These are phyloP conservation scores for Saccharomyces kudriavzevii DNA, from an alignment of 805 yeast genomes.

Conservation along the genomic window DNA sequence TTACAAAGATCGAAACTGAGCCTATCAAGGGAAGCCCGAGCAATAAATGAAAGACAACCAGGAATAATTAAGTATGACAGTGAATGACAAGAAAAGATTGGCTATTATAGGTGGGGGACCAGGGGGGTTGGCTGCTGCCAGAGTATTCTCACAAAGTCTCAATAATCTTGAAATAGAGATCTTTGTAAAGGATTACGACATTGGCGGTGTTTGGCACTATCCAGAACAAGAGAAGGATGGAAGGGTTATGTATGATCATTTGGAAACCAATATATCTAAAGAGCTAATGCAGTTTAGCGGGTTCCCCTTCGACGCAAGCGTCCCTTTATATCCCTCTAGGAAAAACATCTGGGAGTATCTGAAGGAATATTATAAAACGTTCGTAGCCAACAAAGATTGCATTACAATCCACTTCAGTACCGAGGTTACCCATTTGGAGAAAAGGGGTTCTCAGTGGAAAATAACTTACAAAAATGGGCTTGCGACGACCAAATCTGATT, in stretches of 20 bases:
- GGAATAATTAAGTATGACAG: conserved; percentile 1
- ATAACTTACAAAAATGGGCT: conserved; percentile 3
- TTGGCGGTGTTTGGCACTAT: conserved; percentile 82
- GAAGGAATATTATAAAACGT: conserved; percentile 38
- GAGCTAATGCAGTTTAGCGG: conserved; percentile 59
- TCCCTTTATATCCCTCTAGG: conserved; percentile 52
- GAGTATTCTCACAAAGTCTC: conserved; percentile 51
- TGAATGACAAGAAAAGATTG: conserved; percentile 27
- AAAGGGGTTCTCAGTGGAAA: conserved; percentile 13
- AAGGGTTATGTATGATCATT: conserved; percentile 48
- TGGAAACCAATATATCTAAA: conserved; percentile 65
- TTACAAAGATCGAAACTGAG: not conserved
- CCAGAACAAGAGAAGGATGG: conserved; percentile 21
- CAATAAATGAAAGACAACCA: not conserved
- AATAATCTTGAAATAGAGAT: conserved; percentile 42
- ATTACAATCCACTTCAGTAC: conserved; percentile 23
- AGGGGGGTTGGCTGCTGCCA: conserved; percentile 56
- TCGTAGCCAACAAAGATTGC: conserved; percentile 21
- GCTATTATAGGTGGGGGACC: conserved; percentile 80
- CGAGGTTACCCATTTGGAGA: conserved; percentile 17
- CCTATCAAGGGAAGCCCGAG: not conserved
- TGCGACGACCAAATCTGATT: conserved; percentile 26
- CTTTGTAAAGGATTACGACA: conserved; percentile 47
- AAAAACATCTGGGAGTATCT: conserved; percentile 56
- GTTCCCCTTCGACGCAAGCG: conserved; percentile 39